Conservation (phyloP, 257 asterid species). For the Avicennia marina region DNA sequence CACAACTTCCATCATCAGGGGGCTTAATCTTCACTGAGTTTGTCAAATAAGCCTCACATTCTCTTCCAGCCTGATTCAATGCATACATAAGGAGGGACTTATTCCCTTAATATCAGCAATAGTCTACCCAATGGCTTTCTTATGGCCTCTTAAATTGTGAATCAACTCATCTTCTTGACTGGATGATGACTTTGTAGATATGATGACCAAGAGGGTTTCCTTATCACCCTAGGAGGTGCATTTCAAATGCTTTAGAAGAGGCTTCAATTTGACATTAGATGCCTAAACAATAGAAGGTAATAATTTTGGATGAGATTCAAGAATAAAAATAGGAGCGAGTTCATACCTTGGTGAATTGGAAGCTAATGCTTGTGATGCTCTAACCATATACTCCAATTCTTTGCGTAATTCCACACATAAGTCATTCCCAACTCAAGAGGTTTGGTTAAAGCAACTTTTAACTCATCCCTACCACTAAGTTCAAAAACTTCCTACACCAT, state of each 20-base stretch:
- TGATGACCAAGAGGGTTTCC: background rate
- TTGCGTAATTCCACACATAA: too few species aligned
- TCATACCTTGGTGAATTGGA: too few species aligned
- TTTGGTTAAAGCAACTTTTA: too few species aligned
- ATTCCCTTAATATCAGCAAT: background rate
- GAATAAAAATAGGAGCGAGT: too few species aligned
- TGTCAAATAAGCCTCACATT: background rate
- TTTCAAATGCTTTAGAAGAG: background rate
- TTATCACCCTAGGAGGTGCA: background rate
- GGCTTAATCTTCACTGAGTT: background rate
- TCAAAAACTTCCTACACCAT: too few species aligned
- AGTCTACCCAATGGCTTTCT: constrained; percentile 2
- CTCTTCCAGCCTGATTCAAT: background rate
- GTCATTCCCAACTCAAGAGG: too few species aligned
- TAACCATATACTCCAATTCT: too few species aligned
- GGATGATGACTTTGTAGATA: background rate
- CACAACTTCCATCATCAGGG: background rate
- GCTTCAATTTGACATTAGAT: background rate
- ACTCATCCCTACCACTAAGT: too few species aligned
- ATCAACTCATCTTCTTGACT: background rate
- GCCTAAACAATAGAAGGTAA: background rate
- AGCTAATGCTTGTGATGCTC: too few species aligned
- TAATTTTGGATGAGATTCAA: too few species aligned
- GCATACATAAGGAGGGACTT: background rate
- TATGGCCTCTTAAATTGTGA: background rate